Conservation (phyloP, 148 eudicot genomes). For the Fagopyrum tataricum region DNA sequence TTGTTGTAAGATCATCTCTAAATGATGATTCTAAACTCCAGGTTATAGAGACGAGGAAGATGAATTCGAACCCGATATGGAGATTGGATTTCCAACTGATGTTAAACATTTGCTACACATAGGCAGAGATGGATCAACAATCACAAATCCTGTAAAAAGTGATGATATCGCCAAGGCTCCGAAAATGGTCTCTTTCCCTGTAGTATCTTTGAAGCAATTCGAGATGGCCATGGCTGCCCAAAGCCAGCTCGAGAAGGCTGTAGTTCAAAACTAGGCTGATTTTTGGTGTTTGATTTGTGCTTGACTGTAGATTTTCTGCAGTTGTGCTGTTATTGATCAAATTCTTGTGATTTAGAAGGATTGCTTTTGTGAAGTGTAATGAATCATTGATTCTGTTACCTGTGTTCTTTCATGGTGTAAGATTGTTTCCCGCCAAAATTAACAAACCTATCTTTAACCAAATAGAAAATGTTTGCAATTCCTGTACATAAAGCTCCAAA, state of each 20-base stretch:
- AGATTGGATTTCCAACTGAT: slow-evolving; percentile 84
- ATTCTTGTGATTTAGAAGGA: background rate
- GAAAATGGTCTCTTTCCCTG: slow-evolving; percentile 47
- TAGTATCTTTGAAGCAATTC: slow-evolving; percentile 62
- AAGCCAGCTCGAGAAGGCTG: background rate
- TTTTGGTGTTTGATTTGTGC: slow-evolving; percentile 4
- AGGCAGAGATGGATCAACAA: slow-evolving; percentile 77
- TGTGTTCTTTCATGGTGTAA: background rate
- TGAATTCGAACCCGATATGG: slow-evolving; percentile 45
- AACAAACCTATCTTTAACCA: background rate
- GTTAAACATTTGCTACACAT: slow-evolving; percentile 90
- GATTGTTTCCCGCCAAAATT: slow-evolving; percentile 10
- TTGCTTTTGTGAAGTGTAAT: background rate
- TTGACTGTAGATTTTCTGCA: slow-evolving; percentile 1
- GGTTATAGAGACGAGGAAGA: slow-evolving; percentile 46
- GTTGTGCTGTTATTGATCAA: slow-evolving; percentile 1
- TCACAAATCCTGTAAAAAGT: slow-evolving; percentile 24
- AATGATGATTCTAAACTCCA: slow-evolving; percentile 7
- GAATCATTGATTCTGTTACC: background rate
- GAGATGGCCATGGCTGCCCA: slow-evolving; percentile 76
- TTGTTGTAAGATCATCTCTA: background rate
- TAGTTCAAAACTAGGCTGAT: background rate
- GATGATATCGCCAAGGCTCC: slow-evolving; percentile 41
- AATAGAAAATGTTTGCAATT: background rate
- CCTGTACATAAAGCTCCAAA: too few species aligned